phyloP scores from a whole-genome alignment of 495 filamentous ascomycete genomes.

The Darksidea phi region DNA sequence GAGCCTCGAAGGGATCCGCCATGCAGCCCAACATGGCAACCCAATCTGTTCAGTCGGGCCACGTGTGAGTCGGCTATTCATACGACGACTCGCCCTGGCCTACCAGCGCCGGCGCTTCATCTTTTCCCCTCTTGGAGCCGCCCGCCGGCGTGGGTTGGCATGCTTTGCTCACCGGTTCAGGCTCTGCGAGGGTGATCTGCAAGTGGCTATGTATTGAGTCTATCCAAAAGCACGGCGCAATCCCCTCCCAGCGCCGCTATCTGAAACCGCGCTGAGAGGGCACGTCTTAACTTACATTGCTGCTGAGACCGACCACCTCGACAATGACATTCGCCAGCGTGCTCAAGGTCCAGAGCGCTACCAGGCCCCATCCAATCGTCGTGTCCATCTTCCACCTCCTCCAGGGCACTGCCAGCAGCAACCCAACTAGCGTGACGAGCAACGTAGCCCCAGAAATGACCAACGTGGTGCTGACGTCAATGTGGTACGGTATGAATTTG shows the following conservation, averaged over 20 bases:
- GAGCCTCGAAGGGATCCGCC: slow-evolving; percentile 13
- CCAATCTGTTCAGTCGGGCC: slow-evolving; percentile 21
- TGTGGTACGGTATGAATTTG: slow-evolving; percentile 58
- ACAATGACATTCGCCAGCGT: slow-evolving; percentile 78
- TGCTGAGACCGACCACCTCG: slow-evolving; percentile 55
- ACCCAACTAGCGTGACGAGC: slow-evolving; percentile 71
- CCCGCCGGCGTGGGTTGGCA: not conserved
- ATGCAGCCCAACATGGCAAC: slow-evolving; percentile 28
- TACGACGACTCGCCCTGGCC: slow-evolving; percentile 13
- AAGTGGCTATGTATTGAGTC: slow-evolving; percentile 8
- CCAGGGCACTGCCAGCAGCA: slow-evolving; percentile 77
- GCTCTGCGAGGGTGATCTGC: not conserved
- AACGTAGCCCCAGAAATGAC: slow-evolving; percentile 78
- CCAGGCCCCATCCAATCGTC: slow-evolving; percentile 76
- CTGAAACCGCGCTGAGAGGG: slow-evolving; percentile 12
- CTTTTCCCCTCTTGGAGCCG: not conserved
- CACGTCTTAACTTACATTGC: slow-evolving; percentile 7
- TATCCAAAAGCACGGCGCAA: slow-evolving; percentile 8
- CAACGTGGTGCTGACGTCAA: slow-evolving; percentile 79
- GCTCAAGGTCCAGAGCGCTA: slow-evolving; percentile 81
- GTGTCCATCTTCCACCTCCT: slow-evolving; percentile 88
- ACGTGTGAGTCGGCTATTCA: slow-evolving; percentile 28
- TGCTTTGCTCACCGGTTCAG: slow-evolving; percentile 19
- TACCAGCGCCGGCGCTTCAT: slow-evolving; percentile 10
- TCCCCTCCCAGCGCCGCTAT: slow-evolving; percentile 7